Evolutionary conservation across 2,329 filamentous ascomycete species (phyloP).

Genomic region (Dactylellina drechsleri): DNA sequence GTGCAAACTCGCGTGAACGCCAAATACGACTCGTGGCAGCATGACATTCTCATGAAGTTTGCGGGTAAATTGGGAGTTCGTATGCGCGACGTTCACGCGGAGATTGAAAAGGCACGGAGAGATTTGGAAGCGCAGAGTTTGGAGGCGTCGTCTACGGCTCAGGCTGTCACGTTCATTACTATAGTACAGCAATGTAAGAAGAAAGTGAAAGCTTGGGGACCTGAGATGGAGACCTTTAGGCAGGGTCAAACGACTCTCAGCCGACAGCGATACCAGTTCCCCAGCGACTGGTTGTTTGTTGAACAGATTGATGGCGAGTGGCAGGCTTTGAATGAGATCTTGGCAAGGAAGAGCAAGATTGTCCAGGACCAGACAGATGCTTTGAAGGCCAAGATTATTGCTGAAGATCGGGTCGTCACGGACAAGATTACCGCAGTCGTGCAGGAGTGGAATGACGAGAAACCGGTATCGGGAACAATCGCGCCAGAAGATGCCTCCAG

Average conservation of each 20-base stretch:
- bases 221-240: constrained; percentile 93
- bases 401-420: constrained; percentile 89
- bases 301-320: constrained; percentile 97
- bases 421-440: constrained; percentile 89
- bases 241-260: constrained; percentile 93
- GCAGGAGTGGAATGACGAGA: constrained; percentile 91
- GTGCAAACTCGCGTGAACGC: constrained; percentile 98
- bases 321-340: constrained; percentile 89
- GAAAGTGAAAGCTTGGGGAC: constrained; percentile 91
- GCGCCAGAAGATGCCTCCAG: constrained; percentile 87
- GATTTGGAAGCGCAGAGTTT: constrained; percentile 92
- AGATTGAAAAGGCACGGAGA: constrained; percentile 87
- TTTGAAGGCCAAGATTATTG: constrained; percentile 89
- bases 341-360: constrained; percentile 91
- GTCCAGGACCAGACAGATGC: constrained; percentile 97
- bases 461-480: constrained; percentile 93
- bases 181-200: constrained; percentile 96
- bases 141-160: constrained; percentile 92
- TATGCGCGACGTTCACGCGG: constrained; percentile 90
- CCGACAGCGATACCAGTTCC: constrained; percentile 92
- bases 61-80: constrained; percentile 85
- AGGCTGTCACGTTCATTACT: constrained; percentile 98
- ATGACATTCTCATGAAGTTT: constrained; percentile 94
- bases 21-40: constrained; percentile 99
- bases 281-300: constrained; percentile 91